Conservation (phyloP, 805 yeast species). For the Vanderwaltozyma polyspora region DNA sequence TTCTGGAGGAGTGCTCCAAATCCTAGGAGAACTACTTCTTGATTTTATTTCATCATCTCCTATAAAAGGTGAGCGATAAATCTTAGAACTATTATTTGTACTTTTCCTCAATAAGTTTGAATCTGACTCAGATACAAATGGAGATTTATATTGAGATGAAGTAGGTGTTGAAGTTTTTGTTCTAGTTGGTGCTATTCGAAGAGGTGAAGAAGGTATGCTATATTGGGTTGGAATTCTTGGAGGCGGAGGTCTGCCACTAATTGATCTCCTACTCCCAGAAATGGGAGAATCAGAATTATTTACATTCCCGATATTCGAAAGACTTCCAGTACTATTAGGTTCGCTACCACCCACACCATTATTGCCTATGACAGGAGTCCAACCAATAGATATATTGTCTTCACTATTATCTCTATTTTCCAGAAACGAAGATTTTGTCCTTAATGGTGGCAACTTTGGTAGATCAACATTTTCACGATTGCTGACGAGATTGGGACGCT, state of each 20-base stretch:
- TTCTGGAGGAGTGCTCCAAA: background rate
- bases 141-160: conserved; percentile 7
- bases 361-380: conserved; percentile 15
- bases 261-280: conserved; percentile 1
- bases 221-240: conserved; percentile 9
- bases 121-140: conserved; percentile 10
- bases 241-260: conserved; percentile 17
- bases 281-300: background rate
- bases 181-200: conserved; percentile 1
- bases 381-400: conserved; percentile 13
- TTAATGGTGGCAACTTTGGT: conserved; percentile 24
- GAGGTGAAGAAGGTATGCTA: conserved; percentile 4
- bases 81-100: background rate
- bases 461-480: conserved; percentile 3
- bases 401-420: conserved; percentile 4
- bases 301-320: background rate
- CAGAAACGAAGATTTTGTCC: conserved; percentile 13
- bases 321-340: background rate
- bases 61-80: conserved; percentile 7
- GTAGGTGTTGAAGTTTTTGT: background rate
- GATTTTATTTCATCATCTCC: conserved; percentile 2
- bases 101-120: background rate
- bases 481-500: background rate
- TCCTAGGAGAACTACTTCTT: background rate
- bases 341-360: background rate